phyloP scores from a whole-genome alignment of 1,284 basidiomycete genomes.

The Trametes versicolor region DNA sequence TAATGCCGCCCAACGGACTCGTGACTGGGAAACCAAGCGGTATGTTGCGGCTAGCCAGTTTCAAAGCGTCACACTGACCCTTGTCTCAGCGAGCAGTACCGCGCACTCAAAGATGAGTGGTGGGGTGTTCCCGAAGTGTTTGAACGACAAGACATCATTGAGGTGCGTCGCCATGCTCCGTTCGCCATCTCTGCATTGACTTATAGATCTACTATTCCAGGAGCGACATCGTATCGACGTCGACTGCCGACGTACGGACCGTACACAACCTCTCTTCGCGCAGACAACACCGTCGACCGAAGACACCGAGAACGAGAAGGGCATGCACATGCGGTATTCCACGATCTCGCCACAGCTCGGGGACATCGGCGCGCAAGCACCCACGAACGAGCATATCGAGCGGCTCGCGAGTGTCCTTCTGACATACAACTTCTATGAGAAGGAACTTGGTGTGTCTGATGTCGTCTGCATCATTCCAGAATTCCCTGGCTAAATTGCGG shows the following conservation, averaged over 20 bases:
- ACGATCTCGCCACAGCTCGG: slow-evolving; percentile 75
- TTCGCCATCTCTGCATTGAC: background rate
- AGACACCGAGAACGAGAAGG: slow-evolving; percentile 61
- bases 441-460: slow-evolving; percentile 77
- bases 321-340: slow-evolving; percentile 60
- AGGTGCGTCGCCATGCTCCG: slow-evolving; percentile 52
- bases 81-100: slow-evolving; percentile 68
- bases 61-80: slow-evolving; percentile 2
- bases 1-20: slow-evolving; percentile 62
- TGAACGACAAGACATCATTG: slow-evolving; percentile 79
- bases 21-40: slow-evolving; percentile 72
- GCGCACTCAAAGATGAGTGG: slow-evolving; percentile 80
- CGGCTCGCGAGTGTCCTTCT: slow-evolving; percentile 84
- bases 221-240: slow-evolving; percentile 93
- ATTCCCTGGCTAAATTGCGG: background rate
- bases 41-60: slow-evolving; percentile 44
- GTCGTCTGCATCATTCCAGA: background rate
- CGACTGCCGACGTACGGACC: slow-evolving; percentile 97
- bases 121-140: slow-evolving; percentile 83
- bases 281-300: slow-evolving; percentile 47
- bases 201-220: slow-evolving; percentile 41
- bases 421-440: slow-evolving; percentile 94
- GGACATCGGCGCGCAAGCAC: slow-evolving; percentile 85
- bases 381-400: slow-evolving; percentile 88
- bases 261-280: slow-evolving; percentile 88